Percentiles rank a stretch among this genome's conserved stretches.
phyloP scores from a whole-genome alignment of 805 yeast species.

The Hanseniaspora meyeri region DNA sequence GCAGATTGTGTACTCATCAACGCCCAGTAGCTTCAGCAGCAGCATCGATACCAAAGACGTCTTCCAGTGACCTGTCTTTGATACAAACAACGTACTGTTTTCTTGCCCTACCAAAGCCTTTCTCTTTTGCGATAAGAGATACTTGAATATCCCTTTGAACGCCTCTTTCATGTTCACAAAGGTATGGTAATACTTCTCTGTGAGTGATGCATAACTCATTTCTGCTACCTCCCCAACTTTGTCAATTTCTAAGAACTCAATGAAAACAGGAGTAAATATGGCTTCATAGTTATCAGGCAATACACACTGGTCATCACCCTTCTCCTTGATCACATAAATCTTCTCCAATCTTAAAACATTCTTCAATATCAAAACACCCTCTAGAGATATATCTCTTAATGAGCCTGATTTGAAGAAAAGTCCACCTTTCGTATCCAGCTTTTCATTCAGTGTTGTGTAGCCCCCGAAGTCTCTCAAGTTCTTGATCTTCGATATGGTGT shows the following conservation, averaged over 20 bases:
- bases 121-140: not conserved
- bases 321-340: slow-evolving; percentile 54
- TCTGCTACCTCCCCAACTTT: slow-evolving; percentile 28
- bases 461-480: slow-evolving; percentile 80
- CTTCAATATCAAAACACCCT: slow-evolving; percentile 35
- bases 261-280: not conserved
- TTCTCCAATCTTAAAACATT: slow-evolving; percentile 30
- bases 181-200: not conserved
- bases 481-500: slow-evolving; percentile 28
- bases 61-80: slow-evolving; percentile 25
- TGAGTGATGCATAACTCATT: not conserved
- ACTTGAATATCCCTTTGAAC: not conserved
- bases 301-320: slow-evolving; percentile 21
- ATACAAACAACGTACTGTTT: not conserved
- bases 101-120: not conserved
- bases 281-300: slow-evolving; percentile 25
- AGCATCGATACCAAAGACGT: slow-evolving; percentile 68
- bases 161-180: not conserved
- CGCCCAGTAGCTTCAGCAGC: slow-evolving; percentile 49
- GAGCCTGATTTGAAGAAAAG: slow-evolving; percentile 53
- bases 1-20: slow-evolving; percentile 51
- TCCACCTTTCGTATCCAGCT: slow-evolving; percentile 39
- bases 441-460: slow-evolving; percentile 34
- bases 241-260: slow-evolving; percentile 29
- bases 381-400: slow-evolving; percentile 38